Percentiles rank a stretch among this genome's conserved stretches.
phyloP scores from a whole-genome alignment of 768 basidiomycete genomes.

The Mycena polygramma region DNA sequence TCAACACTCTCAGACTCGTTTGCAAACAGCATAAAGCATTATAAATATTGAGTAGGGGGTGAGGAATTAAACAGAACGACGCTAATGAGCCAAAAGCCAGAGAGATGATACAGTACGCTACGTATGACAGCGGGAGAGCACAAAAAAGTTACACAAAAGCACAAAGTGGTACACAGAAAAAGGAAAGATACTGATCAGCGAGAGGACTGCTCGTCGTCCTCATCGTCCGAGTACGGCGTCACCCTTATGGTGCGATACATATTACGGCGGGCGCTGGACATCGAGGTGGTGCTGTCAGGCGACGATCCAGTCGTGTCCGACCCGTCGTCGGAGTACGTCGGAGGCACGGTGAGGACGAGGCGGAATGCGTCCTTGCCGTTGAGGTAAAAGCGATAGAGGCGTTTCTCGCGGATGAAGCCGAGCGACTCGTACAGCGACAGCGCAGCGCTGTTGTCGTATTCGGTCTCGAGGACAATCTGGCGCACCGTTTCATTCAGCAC shows the following conservation, averaged over 20 bases:
- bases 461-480: slow-evolving; percentile 95
- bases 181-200: slow-evolving; percentile 42
- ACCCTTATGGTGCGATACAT: slow-evolving; percentile 60
- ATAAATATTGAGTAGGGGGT: slow-evolving; percentile 23
- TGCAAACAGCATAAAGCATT: neutral
- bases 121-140: neutral
- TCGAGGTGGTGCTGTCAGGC: slow-evolving; percentile 37
- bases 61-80: slow-evolving; percentile 15
- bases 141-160: neutral
- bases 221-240: slow-evolving; percentile 61
- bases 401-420: slow-evolving; percentile 96
- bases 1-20: too few species aligned
- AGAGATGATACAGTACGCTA: slow-evolving; percentile 23
- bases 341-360: slow-evolving; percentile 75
- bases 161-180: neutral
- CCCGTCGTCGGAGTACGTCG: slow-evolving; percentile 50
- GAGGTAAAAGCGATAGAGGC: slow-evolving; percentile 94
- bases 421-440: slow-evolving; percentile 91
- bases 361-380: slow-evolving; percentile 97
- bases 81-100: slow-evolving; percentile 1
- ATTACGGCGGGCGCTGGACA: slow-evolving; percentile 39
- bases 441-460: slow-evolving; percentile 91
- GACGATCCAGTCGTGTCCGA: slow-evolving; percentile 48
- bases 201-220: slow-evolving; percentile 55
- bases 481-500: slow-evolving; percentile 7